Base-by-base conservation (phyloP, 1,139 yeast genomes). In the Suhomyces bolitotheri region DNA sequence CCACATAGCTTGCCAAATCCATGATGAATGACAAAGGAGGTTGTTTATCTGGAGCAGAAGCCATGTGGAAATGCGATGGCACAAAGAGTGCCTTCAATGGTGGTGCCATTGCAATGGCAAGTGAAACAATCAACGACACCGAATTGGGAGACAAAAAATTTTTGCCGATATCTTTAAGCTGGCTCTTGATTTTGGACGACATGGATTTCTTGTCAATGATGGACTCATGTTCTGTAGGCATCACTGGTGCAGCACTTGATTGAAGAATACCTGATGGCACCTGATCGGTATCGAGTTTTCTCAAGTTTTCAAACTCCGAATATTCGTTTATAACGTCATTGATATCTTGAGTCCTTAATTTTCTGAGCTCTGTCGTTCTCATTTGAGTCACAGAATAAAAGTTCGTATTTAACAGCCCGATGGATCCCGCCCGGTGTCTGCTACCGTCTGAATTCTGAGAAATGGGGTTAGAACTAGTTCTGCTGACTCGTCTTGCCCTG, bases 1-100 rank as follows among this genome's bases (percentile, higher is more conserved):
- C 96, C 3, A 90, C 66, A 55, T 90, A 90, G 12, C 77, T 56
- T 1, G 92, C 70, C 44, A 80, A 78, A 54, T 90, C 96, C 76
- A 90, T 82, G 8, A 89, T 41, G 49, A 90, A 90, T 17, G 89
- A 85, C 30, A 90, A 66, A 1, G 95, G 88, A 0, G 97, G 97
- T 43, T 72, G 72, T 4, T 71, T 70, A 58, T 90, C 97, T 0
- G 97, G 97, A 0, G 97, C 97, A 37, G 72, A 55, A 2, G 73
- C 81, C 5, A 66, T 56, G 33, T 60, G 46, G 34, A 58, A 56
- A 2, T 58, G 39, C 1, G 50, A 40, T 6, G 43, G 36, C 5
- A 85, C 88, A 56, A 90, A 90, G 21, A 89, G 67, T 1, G 94
- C 87, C 50, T 85, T 83, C 10, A 88, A 67, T 67, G 95, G 90